These are phyloP conservation scores for Penicillium sp. DNA, from an alignment of 2,329 filamentous ascomycete species.

Conservation along the genomic window DNA sequence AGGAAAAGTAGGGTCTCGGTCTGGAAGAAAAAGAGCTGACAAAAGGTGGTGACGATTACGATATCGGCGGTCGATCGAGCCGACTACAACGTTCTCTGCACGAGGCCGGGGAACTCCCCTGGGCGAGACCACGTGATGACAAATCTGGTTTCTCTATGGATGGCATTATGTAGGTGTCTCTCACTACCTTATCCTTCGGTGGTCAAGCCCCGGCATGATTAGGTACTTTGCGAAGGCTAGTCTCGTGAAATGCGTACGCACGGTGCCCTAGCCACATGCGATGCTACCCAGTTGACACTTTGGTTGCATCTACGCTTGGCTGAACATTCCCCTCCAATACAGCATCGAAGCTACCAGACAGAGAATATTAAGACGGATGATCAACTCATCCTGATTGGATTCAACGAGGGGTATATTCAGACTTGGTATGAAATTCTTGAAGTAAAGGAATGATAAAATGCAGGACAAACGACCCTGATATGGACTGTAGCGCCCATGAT, in stretches of 20 bases:
- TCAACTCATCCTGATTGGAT: not conserved
- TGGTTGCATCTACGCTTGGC: no score
- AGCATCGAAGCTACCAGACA: no score
- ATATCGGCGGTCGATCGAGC: slow-evolving; percentile 18
- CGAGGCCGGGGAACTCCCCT: not conserved
- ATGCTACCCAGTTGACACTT: no score
- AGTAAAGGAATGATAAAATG: not conserved
- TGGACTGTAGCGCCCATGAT: not conserved
- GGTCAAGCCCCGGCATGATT: no score
- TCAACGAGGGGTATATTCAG: not conserved
- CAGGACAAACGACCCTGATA: not conserved
- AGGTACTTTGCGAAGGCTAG: no score
- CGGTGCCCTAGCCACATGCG: no score
- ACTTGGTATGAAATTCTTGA: not conserved
- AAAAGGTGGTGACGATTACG: slow-evolving; percentile 13
- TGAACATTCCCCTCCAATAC: no score
- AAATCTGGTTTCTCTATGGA: slow-evolving; percentile 6
- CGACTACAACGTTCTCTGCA: not conserved
- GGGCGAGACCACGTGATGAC: slow-evolving; percentile 20
- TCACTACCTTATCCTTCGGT: no score
- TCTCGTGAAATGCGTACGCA: no score
- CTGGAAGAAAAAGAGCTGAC: slow-evolving; percentile 11
- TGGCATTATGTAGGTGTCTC: no score
- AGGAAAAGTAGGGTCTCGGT: slow-evolving; percentile 7
- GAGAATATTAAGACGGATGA: not conserved